Conservation (phyloP, 495 filamentous ascomycete species). For the Aspergillus baeticus region DNA sequence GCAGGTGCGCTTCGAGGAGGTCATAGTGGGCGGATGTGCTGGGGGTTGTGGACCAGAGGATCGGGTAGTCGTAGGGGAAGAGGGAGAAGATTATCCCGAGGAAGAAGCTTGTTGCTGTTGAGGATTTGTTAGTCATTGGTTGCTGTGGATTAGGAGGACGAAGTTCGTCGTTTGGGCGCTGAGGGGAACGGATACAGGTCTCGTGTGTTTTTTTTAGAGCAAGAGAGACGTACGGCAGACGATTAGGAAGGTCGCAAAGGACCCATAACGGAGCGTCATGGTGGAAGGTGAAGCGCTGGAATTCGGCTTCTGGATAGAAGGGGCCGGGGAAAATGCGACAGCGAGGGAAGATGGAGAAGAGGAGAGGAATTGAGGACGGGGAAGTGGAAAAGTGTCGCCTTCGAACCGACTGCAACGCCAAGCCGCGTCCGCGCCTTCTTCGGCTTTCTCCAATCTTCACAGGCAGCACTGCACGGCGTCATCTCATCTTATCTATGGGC, state of each 20-base stretch:
- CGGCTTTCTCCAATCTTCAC: neutral
- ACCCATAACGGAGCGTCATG: conserved; percentile 44
- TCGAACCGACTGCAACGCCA: neutral
- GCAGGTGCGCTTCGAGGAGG: conserved; percentile 82
- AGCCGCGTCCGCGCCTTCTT: conserved; percentile 10
- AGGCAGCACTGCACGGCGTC: neutral
- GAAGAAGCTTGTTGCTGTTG: conserved; percentile 86
- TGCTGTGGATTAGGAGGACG: conserved; percentile 3
- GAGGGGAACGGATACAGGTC: neutral
- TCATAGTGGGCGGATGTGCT: conserved; percentile 66
- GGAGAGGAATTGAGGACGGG: neutral
- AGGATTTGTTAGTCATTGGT: neutral
- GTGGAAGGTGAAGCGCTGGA: conserved; percentile 9
- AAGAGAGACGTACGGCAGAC: conserved; percentile 71
- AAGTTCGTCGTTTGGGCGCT: conserved; percentile 8
- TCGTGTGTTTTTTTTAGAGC: neutral
- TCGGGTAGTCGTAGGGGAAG: conserved; percentile 97
- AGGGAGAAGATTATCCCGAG: conserved; percentile 96
- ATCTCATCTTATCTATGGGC: neutral
- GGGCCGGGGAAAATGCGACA: neutral
- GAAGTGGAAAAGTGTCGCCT: conserved; percentile 13
- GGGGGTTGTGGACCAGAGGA: conserved; percentile 78
- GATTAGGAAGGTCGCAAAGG: conserved; percentile 94
- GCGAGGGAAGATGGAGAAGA: neutral
- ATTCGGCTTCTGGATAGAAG: neutral